Evolutionary conservation across 441 rosid genomes (phyloP), one percentile per base, ranked within the genome.

Genomic region (Lepidium campestre): DNA sequence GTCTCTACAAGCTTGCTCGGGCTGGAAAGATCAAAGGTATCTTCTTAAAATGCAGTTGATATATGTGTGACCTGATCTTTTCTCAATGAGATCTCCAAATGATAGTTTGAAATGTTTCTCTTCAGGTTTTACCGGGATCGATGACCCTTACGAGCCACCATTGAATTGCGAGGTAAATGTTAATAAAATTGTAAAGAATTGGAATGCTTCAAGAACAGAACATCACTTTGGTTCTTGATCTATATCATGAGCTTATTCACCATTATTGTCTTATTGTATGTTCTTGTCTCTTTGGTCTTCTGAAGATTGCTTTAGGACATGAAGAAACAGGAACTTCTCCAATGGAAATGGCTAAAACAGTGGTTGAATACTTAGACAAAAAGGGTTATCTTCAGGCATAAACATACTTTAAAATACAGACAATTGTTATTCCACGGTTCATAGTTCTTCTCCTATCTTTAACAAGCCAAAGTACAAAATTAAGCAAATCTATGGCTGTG

Each of bases 11-110:
- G 81, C 88, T 87, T 55, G 93, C 90, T 55, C 84, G 93, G 44
- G 90, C 90, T 0, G 90, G 93, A 68, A 87, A 83, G 74, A 82
- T 87, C 63, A 85, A 83, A 82, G 90, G 93, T 83, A 70, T 48
- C 6, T 40, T 14, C 15, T 48, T 63, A n/a, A 45, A 50, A 3
- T 47, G 14, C 4, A 0, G 4, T 45, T 60, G 2, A 22, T 68
- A 55, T 32, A 19, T 32, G 0, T 42, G 17, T 31, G 35, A 42
- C 3, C 8, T 45, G 12, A 1, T 27, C 10, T 10, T 54, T 15
- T 45, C 10, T 44, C 11, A 12, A 7, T 42, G 13, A 39, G 23
- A 48, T 47, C 25, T 0, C 6, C 1, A 54, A 23, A 11, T 74
- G 40, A 68, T 39, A 3, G 25, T 54, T 55, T 46, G 22, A 52